Evolutionary conservation across 495 filamentous ascomycete species (phyloP).

Genomic region (Tuber microsphaerosporum): DNA sequence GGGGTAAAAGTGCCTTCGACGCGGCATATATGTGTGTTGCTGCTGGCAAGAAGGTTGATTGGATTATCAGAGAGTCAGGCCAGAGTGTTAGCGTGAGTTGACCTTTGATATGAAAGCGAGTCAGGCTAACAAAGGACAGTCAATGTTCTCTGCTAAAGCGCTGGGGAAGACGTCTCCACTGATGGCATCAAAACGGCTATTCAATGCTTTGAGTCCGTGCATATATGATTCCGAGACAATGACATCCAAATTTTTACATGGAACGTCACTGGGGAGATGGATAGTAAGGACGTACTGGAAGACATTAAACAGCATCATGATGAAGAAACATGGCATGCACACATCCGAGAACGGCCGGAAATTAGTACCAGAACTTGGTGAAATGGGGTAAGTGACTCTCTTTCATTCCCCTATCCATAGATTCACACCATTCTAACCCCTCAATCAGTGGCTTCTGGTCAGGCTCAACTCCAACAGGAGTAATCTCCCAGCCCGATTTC

Average conservation of each 20-base stretch:
- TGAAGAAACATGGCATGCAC: slow-evolving; percentile 26
- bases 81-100: slow-evolving; percentile 39
- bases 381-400: not conserved
- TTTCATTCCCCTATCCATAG: not conserved
- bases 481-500: slow-evolving; percentile 29
- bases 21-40: slow-evolving; percentile 45
- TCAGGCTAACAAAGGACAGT: not conserved
- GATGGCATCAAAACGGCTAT: slow-evolving; percentile 15
- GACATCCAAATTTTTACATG: slow-evolving; percentile 34
- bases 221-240: slow-evolving; percentile 40
- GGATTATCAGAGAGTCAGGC: slow-evolving; percentile 46
- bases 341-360: slow-evolving; percentile 31
- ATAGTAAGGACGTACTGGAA: slow-evolving; percentile 22
- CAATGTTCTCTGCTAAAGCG: slow-evolving; percentile 42
- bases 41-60: slow-evolving; percentile 47
- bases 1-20: slow-evolving; percentile 48
- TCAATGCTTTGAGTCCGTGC: slow-evolving; percentile 38
- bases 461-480: slow-evolving; percentile 22
- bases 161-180: slow-evolving; percentile 39
- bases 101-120: not conserved
- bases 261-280: slow-evolving; percentile 14
- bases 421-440: not conserved
- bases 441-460: slow-evolving; percentile 28
- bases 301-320: slow-evolving; percentile 15
- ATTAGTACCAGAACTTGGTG: slow-evolving; percentile 21